Base-by-base conservation (phyloP, 176 grass and related monocot genomes). In the Paspalum vaginatum region DNA sequence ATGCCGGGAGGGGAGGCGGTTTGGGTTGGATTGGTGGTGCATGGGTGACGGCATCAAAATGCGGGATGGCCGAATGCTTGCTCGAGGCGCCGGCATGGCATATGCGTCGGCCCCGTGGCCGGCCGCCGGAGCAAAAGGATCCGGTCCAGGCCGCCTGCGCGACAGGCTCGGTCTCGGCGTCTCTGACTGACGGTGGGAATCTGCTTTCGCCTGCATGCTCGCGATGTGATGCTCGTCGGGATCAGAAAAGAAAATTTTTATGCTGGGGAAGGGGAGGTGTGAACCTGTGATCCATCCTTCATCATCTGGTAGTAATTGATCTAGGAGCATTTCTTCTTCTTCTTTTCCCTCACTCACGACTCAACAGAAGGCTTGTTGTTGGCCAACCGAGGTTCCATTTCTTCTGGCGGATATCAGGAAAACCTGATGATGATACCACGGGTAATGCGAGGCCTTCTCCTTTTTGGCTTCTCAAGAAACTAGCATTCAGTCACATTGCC, bases 141-240 rank as follows among this genome's bases (percentile, higher is more conserved):
- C n/a, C n/a, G 62, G n/a, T n/a, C n/a, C n/a, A 79, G 39, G 18
- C 25, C 85, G 67, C 44, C 68, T 47, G 79, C 12, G 70, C 52
- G 55, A 41, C 1, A 61, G 9, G 61, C 75, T 54, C 20, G 41
- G 64, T 2, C 66, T 47, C 61, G 48, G 15, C 38, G 60, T 65
- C 37, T 66, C 78, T 60, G 56, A 13, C 65, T 16, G 48, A n/a
- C n/a, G n/a, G 60, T n/a, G n/a, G 81, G 82, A 89, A 89, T 89
- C 87, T 85, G 82, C 87, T 84, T 88, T 88, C 87, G 69, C 61
- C 61, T 38, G n/a, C n/a, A n/a, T n/a, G 59, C 61, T 72, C 38
- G 62, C 48, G 57, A 79, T 14, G 65, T 21, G 75, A 61, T 64
- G 62, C 63, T 59, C 86, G 53, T 89, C 73, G 82, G 82, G 82